Conservation (phyloP, 2,329 filamentous ascomycete genomes). For the Monosporascus sp. region DNA sequence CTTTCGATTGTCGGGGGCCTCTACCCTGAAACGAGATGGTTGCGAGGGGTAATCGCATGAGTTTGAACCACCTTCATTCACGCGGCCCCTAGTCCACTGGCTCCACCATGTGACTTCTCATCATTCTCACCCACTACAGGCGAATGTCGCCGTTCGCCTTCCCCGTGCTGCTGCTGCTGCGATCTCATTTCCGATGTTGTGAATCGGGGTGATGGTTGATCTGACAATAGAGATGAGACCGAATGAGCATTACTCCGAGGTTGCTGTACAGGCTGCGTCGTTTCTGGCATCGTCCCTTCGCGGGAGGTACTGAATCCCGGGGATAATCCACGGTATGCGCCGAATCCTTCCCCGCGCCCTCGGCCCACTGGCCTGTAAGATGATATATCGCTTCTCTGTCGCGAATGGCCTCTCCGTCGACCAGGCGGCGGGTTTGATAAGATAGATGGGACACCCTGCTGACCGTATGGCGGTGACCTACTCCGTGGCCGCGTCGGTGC, state of each 20-base stretch:
- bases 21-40: background rate
- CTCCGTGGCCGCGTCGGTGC: slow-evolving; percentile 41
- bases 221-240: slow-evolving; percentile 39
- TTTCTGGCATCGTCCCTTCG: slow-evolving; percentile 28
- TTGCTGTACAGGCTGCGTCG: slow-evolving; percentile 23
- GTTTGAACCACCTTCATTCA: slow-evolving; percentile 3
- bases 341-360: slow-evolving; percentile 29
- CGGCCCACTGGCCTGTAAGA: slow-evolving; percentile 38
- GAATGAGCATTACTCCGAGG: slow-evolving; percentile 33
- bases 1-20: background rate
- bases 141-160: slow-evolving; percentile 26
- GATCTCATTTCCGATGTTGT: slow-evolving; percentile 21
- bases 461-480: slow-evolving; percentile 51
- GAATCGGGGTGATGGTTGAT: slow-evolving; percentile 28
- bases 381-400: slow-evolving; percentile 61
- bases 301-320: slow-evolving; percentile 29
- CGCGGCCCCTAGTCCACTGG: slow-evolving; percentile 20
- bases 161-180: slow-evolving; percentile 16
- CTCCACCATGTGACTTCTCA: slow-evolving; percentile 29
- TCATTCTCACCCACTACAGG: slow-evolving; percentile 24
- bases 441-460: slow-evolving; percentile 39
- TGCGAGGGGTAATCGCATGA: background rate
- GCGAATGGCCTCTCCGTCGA: slow-evolving; percentile 54
- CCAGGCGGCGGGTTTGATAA: slow-evolving; percentile 47
- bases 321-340: slow-evolving; percentile 29